phyloP scores from a whole-genome alignment of 2,329 filamentous ascomycete species.

The Aspergillus niger region DNA sequence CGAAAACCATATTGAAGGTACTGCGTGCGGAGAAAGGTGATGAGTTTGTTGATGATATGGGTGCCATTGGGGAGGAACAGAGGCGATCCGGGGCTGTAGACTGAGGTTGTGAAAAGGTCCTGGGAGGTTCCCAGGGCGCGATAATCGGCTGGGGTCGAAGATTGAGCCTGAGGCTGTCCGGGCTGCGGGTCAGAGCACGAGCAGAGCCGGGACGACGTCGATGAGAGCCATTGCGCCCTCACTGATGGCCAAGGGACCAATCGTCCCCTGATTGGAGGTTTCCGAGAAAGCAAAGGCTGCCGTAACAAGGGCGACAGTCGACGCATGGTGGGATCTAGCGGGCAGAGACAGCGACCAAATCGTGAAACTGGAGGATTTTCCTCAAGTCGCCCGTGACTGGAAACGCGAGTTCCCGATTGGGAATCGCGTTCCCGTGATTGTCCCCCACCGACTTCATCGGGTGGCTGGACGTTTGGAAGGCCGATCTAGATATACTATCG shows the following conservation, averaged over 20 bases:
- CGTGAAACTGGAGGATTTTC: conserved; percentile 7
- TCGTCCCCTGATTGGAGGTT: background rate
- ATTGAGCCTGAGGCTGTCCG: conserved; percentile 22
- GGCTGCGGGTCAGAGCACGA: conserved; percentile 31
- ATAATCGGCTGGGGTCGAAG: conserved; percentile 51
- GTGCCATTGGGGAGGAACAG: conserved; percentile 82
- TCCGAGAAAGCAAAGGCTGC: conserved; percentile 7
- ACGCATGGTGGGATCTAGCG: conserved; percentile 19
- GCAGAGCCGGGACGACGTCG: conserved; percentile 26
- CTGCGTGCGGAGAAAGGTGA: conserved; percentile 78
- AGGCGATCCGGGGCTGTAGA: conserved; percentile 81
- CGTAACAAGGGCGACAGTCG: conserved; percentile 19
- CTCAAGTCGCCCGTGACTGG: conserved; percentile 16
- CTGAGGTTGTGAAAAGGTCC: conserved; percentile 75
- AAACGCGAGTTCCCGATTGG: conserved; percentile 17
- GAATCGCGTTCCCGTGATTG: conserved; percentile 22
- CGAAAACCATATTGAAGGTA: conserved; percentile 84
- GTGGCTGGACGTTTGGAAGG: conserved; percentile 1
- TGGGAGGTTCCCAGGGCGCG: conserved; percentile 58
- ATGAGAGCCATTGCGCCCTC: conserved; percentile 26
- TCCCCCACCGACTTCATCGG: conserved; percentile 17
- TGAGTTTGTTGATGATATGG: conserved; percentile 79
- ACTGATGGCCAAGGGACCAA: background rate
- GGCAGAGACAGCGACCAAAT: background rate
- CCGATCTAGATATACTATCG: conserved; percentile 6